Evolutionary conservation across 306 rosid species (phyloP).

Genomic region (Astragalus membranaceus): DNA sequence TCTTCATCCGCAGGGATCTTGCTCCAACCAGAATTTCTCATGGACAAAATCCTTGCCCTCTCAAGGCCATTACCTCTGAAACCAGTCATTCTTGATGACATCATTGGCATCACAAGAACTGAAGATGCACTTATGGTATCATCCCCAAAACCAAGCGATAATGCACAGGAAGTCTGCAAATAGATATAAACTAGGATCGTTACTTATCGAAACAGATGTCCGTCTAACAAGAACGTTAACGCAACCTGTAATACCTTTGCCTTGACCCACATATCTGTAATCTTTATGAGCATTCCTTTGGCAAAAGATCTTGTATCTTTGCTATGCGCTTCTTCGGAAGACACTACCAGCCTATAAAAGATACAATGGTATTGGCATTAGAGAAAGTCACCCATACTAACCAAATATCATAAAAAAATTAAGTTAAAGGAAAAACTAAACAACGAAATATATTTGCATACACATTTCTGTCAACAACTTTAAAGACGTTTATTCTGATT

Average conservation of each 20-base stretch:
- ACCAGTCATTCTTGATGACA: conserved; percentile 91
- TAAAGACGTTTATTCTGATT: not conserved
- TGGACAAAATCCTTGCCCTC: conserved; percentile 49
- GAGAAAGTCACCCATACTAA: not conserved
- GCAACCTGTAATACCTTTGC: conserved; percentile 54
- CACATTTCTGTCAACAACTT: not conserved
- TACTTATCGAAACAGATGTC: not conserved
- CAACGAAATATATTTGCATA: not conserved
- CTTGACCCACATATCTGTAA: conserved; percentile 46
- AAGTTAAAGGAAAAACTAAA: not conserved
- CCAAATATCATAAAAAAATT: not conserved
- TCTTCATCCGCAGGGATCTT: conserved; percentile 61
- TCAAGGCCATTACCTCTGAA: conserved; percentile 79
- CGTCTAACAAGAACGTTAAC: not conserved
- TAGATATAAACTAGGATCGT: conserved; percentile 7
- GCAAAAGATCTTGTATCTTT: conserved; percentile 46
- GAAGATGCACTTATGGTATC: conserved; percentile 86
- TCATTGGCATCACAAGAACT: conserved; percentile 94
- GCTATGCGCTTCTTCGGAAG: conserved; percentile 53
- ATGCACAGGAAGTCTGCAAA: conserved; percentile 65
- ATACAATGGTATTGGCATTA: conserved; percentile 4
- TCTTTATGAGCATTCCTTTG: conserved; percentile 55
- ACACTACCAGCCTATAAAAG: conserved; percentile 40
- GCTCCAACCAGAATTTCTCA: conserved; percentile 64
- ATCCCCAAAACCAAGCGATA: conserved; percentile 83